Conservation (phyloP, 2,329 filamentous ascomycete species). For the Penicillium sp. region DNA sequence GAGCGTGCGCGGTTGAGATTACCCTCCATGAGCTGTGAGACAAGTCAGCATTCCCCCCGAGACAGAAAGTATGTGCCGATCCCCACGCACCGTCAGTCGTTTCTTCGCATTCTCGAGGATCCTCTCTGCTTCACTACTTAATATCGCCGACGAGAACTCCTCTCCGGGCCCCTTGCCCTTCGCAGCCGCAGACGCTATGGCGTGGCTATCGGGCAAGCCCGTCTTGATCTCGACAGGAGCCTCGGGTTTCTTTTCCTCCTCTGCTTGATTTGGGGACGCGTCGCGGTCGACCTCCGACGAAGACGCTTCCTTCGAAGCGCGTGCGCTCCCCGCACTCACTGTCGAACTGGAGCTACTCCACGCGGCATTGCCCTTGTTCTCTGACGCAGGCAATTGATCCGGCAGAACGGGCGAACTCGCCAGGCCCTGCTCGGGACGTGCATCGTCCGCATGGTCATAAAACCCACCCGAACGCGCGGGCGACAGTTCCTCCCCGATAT, state of each 20-base stretch:
- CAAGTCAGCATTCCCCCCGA: conserved; percentile 17
- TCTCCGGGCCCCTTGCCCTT: conserved; percentile 52
- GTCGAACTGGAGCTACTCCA: conserved; percentile 42
- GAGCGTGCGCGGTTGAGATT: conserved; percentile 77
- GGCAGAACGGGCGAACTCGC: conserved; percentile 22
- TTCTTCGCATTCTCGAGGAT: conserved; percentile 92
- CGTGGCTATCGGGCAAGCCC: conserved; percentile 13
- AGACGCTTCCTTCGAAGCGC: conserved; percentile 17
- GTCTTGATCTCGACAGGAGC: neutral
- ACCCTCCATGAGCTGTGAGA: conserved; percentile 78
- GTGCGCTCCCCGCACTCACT: conserved; percentile 30
- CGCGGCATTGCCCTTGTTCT: conserved; percentile 44
- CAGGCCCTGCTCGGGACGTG: conserved; percentile 6
- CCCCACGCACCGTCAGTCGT: conserved; percentile 69
- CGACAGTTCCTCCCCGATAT: conserved; percentile 46
- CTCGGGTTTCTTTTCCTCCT: neutral
- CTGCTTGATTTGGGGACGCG: neutral
- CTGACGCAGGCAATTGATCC: conserved; percentile 55
- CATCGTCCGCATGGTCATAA: conserved; percentile 11
- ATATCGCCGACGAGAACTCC: conserved; percentile 66
- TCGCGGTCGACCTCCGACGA: conserved; percentile 8
- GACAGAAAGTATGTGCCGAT: neutral
- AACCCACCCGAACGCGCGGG: conserved; percentile 24
- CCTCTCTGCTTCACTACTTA: conserved; percentile 80
- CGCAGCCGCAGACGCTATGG: conserved; percentile 39